phyloP scores from a whole-genome alignment of 441 rosid genomes.

The Metrosideros polymorpha region DNA sequence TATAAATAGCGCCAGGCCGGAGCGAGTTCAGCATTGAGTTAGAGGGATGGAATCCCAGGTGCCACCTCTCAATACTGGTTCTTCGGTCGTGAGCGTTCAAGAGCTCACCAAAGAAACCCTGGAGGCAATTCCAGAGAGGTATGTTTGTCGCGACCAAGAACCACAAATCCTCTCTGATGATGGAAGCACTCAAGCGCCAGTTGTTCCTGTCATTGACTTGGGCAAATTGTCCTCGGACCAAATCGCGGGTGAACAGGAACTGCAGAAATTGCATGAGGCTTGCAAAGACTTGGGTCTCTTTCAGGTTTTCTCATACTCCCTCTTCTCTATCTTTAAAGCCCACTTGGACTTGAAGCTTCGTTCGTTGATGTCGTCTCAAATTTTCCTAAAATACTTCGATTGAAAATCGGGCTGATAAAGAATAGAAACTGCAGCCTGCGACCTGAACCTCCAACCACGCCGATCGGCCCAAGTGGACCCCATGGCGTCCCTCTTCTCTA shows the following conservation, averaged over 20 bases:
- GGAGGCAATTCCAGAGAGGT: background rate
- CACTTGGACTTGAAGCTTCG: background rate
- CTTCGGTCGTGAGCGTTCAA: background rate
- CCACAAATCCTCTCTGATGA: background rate
- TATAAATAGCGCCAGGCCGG: background rate
- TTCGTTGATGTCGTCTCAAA: background rate
- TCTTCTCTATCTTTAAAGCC: background rate
- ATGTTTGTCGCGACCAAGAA: background rate
- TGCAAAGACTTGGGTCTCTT: slow-evolving; percentile 43
- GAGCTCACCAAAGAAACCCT: slow-evolving; percentile 5
- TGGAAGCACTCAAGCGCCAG: background rate
- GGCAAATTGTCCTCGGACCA: slow-evolving; percentile 1
- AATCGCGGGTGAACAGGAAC: slow-evolving; percentile 9
- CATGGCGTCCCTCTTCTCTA: background rate
- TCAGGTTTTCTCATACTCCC: slow-evolving; percentile 15
- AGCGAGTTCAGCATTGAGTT: background rate
- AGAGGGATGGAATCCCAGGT: background rate
- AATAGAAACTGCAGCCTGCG: background rate
- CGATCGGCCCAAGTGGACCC: background rate
- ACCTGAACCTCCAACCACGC: background rate
- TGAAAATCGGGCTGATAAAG: background rate
- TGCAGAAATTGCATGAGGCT: slow-evolving; percentile 28
- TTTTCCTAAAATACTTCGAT: background rate
- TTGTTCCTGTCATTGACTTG: slow-evolving; percentile 9
- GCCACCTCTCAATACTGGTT: background rate